These are phyloP conservation scores for Kwoniella shivajii DNA, from an alignment of 1,284 basidiomycete genomes.

Conservation along the genomic window DNA sequence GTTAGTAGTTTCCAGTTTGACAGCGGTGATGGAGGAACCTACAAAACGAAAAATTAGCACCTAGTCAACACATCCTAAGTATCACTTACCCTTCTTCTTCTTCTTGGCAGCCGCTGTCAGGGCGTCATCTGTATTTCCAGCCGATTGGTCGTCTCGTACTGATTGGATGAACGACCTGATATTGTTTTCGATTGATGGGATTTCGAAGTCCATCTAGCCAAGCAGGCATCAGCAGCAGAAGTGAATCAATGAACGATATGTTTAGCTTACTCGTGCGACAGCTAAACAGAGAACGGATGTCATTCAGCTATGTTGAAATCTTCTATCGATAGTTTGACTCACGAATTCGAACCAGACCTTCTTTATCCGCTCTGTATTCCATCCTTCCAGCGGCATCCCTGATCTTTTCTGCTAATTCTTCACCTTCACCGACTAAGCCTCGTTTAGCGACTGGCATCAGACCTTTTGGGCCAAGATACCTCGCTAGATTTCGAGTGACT, in stretches of 20 bases:
- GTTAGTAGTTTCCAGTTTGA: constrained; percentile 79
- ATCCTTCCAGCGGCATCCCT: constrained; percentile 75
- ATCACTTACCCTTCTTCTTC: constrained; percentile 30
- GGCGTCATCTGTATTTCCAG: constrained; percentile 25
- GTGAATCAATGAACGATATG: background rate
- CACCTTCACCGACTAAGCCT: constrained; percentile 87
- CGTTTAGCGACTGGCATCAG: constrained; percentile 93
- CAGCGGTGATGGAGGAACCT: constrained; percentile 61
- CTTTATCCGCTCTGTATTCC: constrained; percentile 91
- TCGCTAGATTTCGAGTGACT: constrained; percentile 79
- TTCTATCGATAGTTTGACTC: constrained; percentile 50
- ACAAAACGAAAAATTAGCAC: background rate
- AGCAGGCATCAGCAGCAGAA: constrained; percentile 1
- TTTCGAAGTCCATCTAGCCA: constrained; percentile 69
- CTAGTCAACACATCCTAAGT: background rate
- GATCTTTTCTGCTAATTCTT: constrained; percentile 70
- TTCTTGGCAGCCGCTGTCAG: constrained; percentile 24
- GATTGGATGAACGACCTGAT: constrained; percentile 74
- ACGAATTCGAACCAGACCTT: constrained; percentile 79
- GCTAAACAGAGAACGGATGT: constrained; percentile 5
- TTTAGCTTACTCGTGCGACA: constrained; percentile 22
- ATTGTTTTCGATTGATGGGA: constrained; percentile 76
- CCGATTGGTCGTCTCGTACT: constrained; percentile 56
- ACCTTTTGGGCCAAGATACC: constrained; percentile 88
- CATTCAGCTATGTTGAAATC: background rate